A percentile compares a stretch with the other conserved stretches of the same genome.
These are phyloP conservation scores for Ophiostoma angusticollis DNA, from an alignment of 2,329 filamentous ascomycete genomes.

Conservation along the genomic window DNA sequence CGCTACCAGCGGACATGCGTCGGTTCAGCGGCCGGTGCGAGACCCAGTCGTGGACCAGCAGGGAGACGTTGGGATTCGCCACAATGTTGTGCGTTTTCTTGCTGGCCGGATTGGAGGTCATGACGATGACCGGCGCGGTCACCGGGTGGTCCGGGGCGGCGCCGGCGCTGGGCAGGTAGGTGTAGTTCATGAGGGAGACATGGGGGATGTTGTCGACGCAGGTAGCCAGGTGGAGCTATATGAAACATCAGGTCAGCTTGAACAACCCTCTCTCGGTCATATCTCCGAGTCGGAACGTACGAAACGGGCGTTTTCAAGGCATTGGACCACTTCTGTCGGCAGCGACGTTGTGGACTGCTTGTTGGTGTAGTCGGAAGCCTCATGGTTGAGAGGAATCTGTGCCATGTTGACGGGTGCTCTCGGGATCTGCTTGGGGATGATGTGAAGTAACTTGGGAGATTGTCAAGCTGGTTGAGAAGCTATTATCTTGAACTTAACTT, in stretches of 20 bases:
- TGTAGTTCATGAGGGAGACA: constrained; percentile 98
- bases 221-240: constrained; percentile 86
- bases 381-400: constrained; percentile 60
- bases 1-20: constrained; percentile 46
- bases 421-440: neutral
- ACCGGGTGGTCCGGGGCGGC: constrained; percentile 30
- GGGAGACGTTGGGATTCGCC: constrained; percentile 73
- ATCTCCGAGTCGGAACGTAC: constrained; percentile 37
- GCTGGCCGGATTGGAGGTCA: constrained; percentile 74
- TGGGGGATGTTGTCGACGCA: constrained; percentile 73
- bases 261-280: neutral
- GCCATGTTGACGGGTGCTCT: constrained; percentile 29
- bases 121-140: constrained; percentile 64
- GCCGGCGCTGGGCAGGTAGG: constrained; percentile 73
- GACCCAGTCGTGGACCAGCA: constrained; percentile 96
- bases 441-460: too few species aligned
- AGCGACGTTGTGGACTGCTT: constrained; percentile 56
- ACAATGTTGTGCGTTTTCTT: constrained; percentile 73
- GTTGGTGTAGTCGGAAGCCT: constrained; percentile 61
- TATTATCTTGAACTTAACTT: too few species aligned
- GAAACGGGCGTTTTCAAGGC: constrained; percentile 88
- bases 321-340: constrained; percentile 76
- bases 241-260: constrained; percentile 4
- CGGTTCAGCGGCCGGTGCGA: constrained; percentile 76
- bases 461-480: too few species aligned